Evolutionary conservation across 2,329 filamentous ascomycete genomes (phyloP).

Genomic region (Paracamarosporium sp.): DNA sequence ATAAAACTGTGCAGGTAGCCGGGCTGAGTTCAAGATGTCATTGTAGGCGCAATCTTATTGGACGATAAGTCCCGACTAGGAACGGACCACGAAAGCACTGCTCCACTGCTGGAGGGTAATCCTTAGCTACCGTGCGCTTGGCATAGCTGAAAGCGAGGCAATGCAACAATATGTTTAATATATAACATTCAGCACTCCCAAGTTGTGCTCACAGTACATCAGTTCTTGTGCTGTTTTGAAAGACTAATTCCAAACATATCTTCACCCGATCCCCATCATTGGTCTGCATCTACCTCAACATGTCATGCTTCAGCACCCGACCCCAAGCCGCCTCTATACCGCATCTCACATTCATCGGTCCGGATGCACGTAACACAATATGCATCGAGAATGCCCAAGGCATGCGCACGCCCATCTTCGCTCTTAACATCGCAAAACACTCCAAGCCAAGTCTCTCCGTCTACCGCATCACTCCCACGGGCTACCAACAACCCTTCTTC

Average conservation of each 20-base stretch:
- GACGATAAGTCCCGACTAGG: background rate
- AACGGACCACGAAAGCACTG: background rate
- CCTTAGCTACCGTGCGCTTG: background rate
- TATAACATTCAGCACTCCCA: background rate
- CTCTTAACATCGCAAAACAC: background rate
- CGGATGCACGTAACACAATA: background rate
- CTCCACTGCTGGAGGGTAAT: background rate
- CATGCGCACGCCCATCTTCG: background rate
- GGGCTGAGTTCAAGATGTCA: background rate
- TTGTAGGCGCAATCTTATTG: background rate
- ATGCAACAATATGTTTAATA: background rate
- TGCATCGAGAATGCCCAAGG: background rate
- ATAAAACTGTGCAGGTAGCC: background rate
- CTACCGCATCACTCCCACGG: background rate
- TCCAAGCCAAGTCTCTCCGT: background rate
- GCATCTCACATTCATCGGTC: background rate
- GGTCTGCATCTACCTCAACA: background rate
- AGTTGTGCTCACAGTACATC: too few relatives aligned
- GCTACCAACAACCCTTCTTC: background rate
- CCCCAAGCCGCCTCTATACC: background rate
- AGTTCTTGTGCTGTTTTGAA: too few relatives aligned
- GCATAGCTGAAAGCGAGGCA: background rate
- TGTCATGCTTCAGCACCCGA: background rate
- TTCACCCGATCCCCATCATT: background rate
- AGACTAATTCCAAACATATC: background rate